A percentile compares a stretch with the other conserved stretches of the same genome.
These are phyloP conservation scores for Tricholoma saponaceum DNA, from an alignment of 768 basidiomycete genomes.

Conservation along the genomic window DNA sequence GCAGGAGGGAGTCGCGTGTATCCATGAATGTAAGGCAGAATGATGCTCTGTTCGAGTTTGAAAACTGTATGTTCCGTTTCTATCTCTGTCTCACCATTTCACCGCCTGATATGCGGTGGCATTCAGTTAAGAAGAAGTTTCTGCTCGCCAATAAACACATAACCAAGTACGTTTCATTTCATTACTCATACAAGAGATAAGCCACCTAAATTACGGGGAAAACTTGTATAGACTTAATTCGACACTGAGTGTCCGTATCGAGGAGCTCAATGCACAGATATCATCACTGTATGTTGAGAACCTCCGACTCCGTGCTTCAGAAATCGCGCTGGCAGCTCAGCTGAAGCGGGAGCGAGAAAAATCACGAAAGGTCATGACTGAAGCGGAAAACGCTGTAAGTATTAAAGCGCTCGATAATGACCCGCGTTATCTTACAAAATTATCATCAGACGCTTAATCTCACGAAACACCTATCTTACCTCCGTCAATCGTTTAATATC, in stretches of 20 bases:
- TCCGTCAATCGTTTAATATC: conserved; percentile 61
- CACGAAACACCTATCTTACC: conserved; percentile 58
- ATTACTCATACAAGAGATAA: not conserved
- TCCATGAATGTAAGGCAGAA: conserved; percentile 66
- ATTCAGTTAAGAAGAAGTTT: conserved; percentile 87
- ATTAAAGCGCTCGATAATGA: not conserved
- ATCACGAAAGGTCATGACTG: conserved; percentile 64
- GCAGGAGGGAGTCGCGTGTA: conserved; percentile 58
- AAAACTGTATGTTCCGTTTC: conserved; percentile 63
- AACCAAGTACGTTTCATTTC: conserved; percentile 59
- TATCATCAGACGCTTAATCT: conserved; percentile 49
- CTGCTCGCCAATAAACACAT: conserved; percentile 89
- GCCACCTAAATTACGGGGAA: not conserved
- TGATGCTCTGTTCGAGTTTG: conserved; percentile 80
- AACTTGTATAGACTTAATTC: conserved; percentile 80
- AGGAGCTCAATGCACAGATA: conserved; percentile 81
- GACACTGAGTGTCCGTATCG: conserved; percentile 77
- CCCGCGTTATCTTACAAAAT: conserved; percentile 9
- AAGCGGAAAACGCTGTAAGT: conserved; percentile 71
- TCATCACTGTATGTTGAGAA: conserved; percentile 82
- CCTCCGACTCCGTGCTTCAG: conserved; percentile 73
- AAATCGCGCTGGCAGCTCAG: conserved; percentile 70
- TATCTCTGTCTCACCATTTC: conserved; percentile 6
- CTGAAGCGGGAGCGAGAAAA: conserved; percentile 80
- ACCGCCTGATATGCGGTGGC: conserved; percentile 28